These are phyloP conservation scores for Phytophthora melonis DNA, from an alignment of 352 stramenopile genomes.

Conservation along the genomic window DNA sequence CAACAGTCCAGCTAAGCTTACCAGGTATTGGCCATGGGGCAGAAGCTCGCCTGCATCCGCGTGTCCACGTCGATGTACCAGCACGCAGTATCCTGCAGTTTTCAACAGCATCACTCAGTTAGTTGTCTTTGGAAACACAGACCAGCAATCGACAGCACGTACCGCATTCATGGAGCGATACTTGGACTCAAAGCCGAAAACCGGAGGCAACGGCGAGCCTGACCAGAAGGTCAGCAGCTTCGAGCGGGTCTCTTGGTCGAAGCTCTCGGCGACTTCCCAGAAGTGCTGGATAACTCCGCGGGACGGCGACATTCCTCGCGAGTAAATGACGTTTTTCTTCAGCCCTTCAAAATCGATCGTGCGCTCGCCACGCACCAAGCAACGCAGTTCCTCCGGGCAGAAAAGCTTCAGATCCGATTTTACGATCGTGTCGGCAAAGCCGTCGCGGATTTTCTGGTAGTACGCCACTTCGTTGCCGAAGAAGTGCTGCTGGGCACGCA, in stretches of 20 bases:
- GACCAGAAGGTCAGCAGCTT: slow-evolving; percentile 86
- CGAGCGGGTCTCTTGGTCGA: slow-evolving; percentile 60
- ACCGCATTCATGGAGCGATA: slow-evolving; percentile 67
- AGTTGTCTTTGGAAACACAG: slow-evolving; percentile 5
- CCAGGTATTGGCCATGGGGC: slow-evolving; percentile 82
- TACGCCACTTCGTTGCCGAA: slow-evolving; percentile 64
- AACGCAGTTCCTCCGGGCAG: slow-evolving; percentile 58
- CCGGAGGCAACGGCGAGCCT: slow-evolving; percentile 65
- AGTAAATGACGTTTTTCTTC: slow-evolving; percentile 72
- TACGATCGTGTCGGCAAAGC: slow-evolving; percentile 65
- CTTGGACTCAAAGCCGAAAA: slow-evolving; percentile 77
- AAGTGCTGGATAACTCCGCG: slow-evolving; percentile 63
- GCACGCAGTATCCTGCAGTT: slow-evolving; percentile 54
- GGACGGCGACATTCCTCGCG: slow-evolving; percentile 48
- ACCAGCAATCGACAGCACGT: slow-evolving; percentile 12
- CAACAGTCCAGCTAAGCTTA: slow-evolving; percentile 33
- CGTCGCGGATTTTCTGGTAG: slow-evolving; percentile 71
- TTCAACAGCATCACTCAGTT: slow-evolving; percentile 2
- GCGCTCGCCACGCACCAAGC: slow-evolving; percentile 55
- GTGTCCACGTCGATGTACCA: slow-evolving; percentile 82
- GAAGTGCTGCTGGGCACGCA: slow-evolving; percentile 71
- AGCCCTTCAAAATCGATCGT: slow-evolving; percentile 63
- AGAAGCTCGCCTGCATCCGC: slow-evolving; percentile 52
- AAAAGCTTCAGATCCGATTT: slow-evolving; percentile 70
- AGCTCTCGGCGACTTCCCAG: slow-evolving; percentile 70